Evolutionary conservation across 2,329 filamentous ascomycete genomes (phyloP).

Genomic region (Cladosporium sp.): DNA sequence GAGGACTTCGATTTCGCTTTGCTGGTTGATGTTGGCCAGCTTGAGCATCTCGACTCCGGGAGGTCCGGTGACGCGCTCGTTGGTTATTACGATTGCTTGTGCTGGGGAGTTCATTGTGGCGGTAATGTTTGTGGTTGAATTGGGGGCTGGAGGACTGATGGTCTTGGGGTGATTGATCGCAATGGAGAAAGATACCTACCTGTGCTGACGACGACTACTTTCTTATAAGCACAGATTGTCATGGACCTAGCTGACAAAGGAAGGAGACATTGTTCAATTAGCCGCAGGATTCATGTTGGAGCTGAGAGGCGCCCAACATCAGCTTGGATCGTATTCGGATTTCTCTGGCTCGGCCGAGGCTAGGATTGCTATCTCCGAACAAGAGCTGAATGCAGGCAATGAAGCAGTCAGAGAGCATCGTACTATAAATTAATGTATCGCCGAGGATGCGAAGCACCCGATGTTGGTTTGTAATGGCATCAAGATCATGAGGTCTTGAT

Average conservation of each 20-base stretch:
- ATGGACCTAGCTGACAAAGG: not conserved
- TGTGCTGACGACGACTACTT: not conserved
- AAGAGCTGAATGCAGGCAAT: not conserved
- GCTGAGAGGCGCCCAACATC: not conserved
- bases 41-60: conserved; percentile 23
- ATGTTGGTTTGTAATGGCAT: not conserved
- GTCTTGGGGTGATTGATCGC: not conserved
- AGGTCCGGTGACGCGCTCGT: conserved; percentile 25
- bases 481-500: not conserved
- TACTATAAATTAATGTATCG: not conserved
- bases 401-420: not conserved
- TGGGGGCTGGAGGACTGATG: not conserved
- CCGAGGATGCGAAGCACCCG: not conserved
- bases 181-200: not conserved
- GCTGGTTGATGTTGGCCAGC: conserved; percentile 15
- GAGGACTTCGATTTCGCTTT: conserved; percentile 10
- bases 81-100: conserved; percentile 19
- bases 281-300: not conserved
- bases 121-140: not conserved
- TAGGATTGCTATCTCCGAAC: not conserved
- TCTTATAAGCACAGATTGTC: not conserved
- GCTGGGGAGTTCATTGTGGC: conserved; percentile 6
- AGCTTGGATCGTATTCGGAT: not conserved
- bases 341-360: conserved; percentile 1
- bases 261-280: not conserved